Evolutionary conservation across 1,284 basidiomycete genomes (phyloP).

Genomic region (Sutorius eximius): DNA sequence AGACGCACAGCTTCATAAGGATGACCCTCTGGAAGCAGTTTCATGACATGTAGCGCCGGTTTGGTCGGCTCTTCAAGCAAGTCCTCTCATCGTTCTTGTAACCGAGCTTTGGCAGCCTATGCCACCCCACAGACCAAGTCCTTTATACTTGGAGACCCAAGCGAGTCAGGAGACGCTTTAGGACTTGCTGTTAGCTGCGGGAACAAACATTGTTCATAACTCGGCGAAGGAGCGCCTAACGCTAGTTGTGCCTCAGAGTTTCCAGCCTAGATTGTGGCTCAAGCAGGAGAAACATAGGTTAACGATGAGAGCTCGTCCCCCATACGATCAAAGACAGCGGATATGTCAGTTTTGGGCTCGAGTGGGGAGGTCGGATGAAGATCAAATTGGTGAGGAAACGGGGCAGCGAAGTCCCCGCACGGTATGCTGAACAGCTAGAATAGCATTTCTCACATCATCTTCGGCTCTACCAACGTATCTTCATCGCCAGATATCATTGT

Average conservation of each 20-base stretch:
- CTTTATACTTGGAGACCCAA: too few species aligned
- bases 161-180: background rate
- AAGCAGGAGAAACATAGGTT: background rate
- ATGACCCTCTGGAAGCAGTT: constrained; percentile 35
- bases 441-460: background rate
- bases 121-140: background rate
- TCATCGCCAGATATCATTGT: constrained; percentile 26
- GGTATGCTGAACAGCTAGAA: background rate
- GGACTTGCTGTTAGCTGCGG: too few species aligned
- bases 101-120: background rate
- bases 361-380: background rate
- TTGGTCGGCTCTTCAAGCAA: constrained; percentile 18
- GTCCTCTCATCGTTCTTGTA: background rate
- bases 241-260: background rate
- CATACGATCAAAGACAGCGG: too few species aligned
- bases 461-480: background rate
- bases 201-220: background rate
- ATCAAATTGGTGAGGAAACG: background rate
- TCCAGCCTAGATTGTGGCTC: too few species aligned
- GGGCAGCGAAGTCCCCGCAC: background rate
- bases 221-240: background rate
- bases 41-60: constrained; percentile 35
- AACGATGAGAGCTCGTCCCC: background rate
- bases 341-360: background rate
- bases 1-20: constrained; percentile 38